Evolutionary conservation across 2,329 filamentous ascomycete species (phyloP), one percentile per base, ranked within the genome.

Genomic region (Aspergillus niger): DNA sequence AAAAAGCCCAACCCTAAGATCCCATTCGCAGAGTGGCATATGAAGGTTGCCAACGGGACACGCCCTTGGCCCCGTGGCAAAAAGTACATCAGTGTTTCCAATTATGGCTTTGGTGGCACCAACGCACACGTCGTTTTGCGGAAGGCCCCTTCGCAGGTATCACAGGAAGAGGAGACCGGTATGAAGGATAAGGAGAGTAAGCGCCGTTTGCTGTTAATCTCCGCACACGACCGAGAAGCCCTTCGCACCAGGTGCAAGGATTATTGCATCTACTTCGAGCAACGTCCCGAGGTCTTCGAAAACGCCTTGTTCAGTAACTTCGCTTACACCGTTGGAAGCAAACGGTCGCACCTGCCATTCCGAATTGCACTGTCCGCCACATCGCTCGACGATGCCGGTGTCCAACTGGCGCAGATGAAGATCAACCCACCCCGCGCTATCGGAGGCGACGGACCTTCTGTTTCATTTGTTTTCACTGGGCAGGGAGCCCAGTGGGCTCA

Each of bases 401-500:
- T 2, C 28, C 22, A 44, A 44, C n/a, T 44, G 41, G 41, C 41
- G 3, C 41, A 44, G n/a, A 44, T 24, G 41, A 44, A 24, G 17
- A 20, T 44, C 13, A 44, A 55, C 22, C 47, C 39, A 32, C 24
- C 41, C 8, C 17, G 36, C 20, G 30, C 51, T 54, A 36, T 38
- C 5, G 17, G 44, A 2, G 58, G 61, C 6, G 22, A 39, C 17
- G 60, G 61, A 3, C 48, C 76, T 15, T 69, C 64, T 8, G 77
- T 76, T 55, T 66, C 39, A 22, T 43, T 43, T 15, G n/a, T 76
- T 17, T 77, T 77, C 57, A 76, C 75, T 2, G 75, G 75, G 0
- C 75, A 77, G 51, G 75, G 75, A 7, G 75, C 75, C 22, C 74
- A 76, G 36, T 76, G 73, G 60, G 60, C 67, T 38, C 59, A 59